phyloP scores from a whole-genome alignment of 371 early-diverging fungal species.

The Syncephalastrum contaminatum region DNA sequence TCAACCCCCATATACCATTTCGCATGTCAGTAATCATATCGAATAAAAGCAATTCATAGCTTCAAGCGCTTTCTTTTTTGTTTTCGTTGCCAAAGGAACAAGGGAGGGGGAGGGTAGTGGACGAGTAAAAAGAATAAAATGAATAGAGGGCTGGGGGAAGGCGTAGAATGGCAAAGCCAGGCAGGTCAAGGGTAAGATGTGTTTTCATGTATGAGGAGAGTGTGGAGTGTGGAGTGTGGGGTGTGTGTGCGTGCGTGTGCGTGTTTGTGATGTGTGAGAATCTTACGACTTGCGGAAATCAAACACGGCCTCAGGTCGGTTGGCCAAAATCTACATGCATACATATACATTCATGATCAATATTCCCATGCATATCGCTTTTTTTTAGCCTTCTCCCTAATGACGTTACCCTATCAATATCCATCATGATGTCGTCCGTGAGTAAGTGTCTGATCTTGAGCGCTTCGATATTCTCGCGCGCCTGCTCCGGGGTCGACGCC shows the following conservation, averaged over 20 bases:
- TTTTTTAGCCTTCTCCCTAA: neutral
- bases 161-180: neutral
- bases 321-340: conserved; percentile 53
- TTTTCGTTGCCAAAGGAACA: too few species aligned
- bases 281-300: conserved; percentile 61
- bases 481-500: conserved; percentile 71
- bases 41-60: too few species aligned
- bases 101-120: too few species aligned
- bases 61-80: too few species aligned
- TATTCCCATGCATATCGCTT: neutral
- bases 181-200: neutral
- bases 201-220: neutral
- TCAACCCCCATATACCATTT: too few species aligned
- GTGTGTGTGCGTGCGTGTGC: neutral
- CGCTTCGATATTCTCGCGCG: conserved; percentile 73
- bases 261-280: neutral
- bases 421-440: conserved; percentile 66
- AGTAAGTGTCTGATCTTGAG: conserved; percentile 57
- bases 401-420: conserved; percentile 52
- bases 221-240: neutral
- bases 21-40: too few species aligned
- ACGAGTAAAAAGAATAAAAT: too few species aligned
- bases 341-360: neutral
- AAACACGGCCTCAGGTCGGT: conserved; percentile 67
- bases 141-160: too few species aligned